Percentiles rank a stretch among this genome's conserved stretches.
Conservation (phyloP, 805 yeast genomes). For the Pichia thaimueangensis region DNA sequence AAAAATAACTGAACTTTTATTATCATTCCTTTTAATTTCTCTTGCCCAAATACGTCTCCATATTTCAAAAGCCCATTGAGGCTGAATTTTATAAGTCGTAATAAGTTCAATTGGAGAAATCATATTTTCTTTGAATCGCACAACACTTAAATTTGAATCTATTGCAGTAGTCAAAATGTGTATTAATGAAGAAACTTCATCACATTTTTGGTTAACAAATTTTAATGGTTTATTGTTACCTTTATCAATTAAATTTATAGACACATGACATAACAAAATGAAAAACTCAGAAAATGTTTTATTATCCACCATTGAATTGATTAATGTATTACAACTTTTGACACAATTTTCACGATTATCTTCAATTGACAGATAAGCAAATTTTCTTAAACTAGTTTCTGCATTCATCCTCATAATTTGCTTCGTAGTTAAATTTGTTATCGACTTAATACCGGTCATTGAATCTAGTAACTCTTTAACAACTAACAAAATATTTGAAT, state of each 20-base stretch:
- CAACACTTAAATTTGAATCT: conserved; percentile 40
- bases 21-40: conserved; percentile 20
- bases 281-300: conserved; percentile 57
- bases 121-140: conserved; percentile 29
- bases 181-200: conserved; percentile 62
- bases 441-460: conserved; percentile 76
- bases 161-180: conserved; percentile 59
- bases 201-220: conserved; percentile 62
- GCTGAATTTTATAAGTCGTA: conserved; percentile 38
- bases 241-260: conserved; percentile 32
- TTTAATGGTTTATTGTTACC: conserved; percentile 47
- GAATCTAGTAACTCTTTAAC: conserved; percentile 58
- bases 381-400: conserved; percentile 48
- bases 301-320: conserved; percentile 38
- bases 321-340: conserved; percentile 44
- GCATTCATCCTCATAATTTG: conserved; percentile 65
- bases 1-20: conserved; percentile 12
- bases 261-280: conserved; percentile 49
- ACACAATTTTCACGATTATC: conserved; percentile 47
- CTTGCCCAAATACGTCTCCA: conserved; percentile 53
- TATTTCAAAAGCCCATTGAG: conserved; percentile 67
- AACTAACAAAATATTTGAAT: conserved; percentile 54
- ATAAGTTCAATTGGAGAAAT: conserved; percentile 37
- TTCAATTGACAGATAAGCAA: conserved; percentile 52
- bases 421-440: conserved; percentile 55